These are phyloP conservation scores for Polychaeton citri DNA, from an alignment of 2,329 filamentous ascomycete genomes.

Conservation along the genomic window DNA sequence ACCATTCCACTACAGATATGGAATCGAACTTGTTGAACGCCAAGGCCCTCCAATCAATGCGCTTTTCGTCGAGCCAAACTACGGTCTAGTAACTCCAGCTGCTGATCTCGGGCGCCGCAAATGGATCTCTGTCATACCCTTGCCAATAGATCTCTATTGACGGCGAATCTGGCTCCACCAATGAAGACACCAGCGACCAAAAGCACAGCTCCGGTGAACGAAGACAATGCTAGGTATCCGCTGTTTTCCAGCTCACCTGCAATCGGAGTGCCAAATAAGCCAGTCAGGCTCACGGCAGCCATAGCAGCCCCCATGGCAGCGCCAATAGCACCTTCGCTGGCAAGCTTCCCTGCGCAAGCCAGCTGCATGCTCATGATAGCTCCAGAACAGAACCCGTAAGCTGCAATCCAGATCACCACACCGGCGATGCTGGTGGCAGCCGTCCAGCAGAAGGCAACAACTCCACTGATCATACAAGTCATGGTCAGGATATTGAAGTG, in stretches of 20 bases:
- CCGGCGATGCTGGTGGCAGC: conserved; percentile 10
- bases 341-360: conserved; percentile 32
- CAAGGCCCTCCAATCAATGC: no score
- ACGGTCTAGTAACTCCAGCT: no score
- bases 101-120: no score
- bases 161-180: conserved; percentile 1
- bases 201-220: conserved; percentile 8
- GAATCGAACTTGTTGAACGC: no score
- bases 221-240: conserved; percentile 8
- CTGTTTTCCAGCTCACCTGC: conserved; percentile 9
- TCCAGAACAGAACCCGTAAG: conserved; percentile 36
- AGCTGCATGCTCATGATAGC: conserved; percentile 34
- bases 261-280: conserved; percentile 11
- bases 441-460: conserved; percentile 24
- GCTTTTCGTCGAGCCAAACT: no score
- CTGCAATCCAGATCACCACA: conserved; percentile 15
- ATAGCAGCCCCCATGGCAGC: not conserved
- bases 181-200: conserved; percentile 7
- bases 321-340: conserved; percentile 4
- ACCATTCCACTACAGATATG: no score
- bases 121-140: conserved; percentile 3
- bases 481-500: conserved; percentile 28
- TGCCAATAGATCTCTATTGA: conserved; percentile 1
- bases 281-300: conserved; percentile 1
- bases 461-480: conserved; percentile 21